Conservation (phyloP, 805 yeast species). For the Candida hungchunana region DNA sequence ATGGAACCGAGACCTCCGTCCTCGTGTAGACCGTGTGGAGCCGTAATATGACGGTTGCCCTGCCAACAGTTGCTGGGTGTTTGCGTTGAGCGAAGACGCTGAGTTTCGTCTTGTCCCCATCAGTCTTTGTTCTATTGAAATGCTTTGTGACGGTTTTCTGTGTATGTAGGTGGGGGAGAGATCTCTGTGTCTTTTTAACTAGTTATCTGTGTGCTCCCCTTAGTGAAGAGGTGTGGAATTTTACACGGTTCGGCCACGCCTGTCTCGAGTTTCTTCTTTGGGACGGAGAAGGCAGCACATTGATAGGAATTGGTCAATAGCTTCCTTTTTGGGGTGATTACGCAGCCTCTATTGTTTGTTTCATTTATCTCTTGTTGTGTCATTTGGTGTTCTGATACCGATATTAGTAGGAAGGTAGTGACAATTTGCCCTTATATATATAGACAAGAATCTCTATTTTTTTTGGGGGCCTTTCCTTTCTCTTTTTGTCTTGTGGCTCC, state of each 20-base stretch:
- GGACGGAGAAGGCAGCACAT: not conserved
- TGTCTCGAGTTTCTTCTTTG: not conserved
- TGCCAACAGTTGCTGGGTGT: conserved; percentile 8
- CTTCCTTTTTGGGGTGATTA: no score
- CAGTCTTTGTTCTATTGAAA: not conserved
- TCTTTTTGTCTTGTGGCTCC: not conserved
- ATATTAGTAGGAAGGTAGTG: not conserved
- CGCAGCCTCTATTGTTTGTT: no score
- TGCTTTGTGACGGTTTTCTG: no score
- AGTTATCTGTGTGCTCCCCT: not conserved
- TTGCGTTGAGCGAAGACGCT: conserved; percentile 11
- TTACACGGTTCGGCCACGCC: not conserved
- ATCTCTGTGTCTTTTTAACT: no score
- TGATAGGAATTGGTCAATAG: no score
- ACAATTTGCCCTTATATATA: no score
- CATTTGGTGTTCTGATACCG: not conserved
- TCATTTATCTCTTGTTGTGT: not conserved
- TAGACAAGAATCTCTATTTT: no score
- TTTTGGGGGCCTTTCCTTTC: no score
- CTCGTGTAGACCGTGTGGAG: conserved; percentile 8
- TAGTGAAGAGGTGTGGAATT: not conserved
- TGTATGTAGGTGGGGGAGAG: no score
- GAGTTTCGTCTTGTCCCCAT: conserved; percentile 12
- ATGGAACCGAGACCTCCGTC: conserved; percentile 6
- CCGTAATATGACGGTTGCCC: conserved; percentile 12